Conservation (phyloP, 202 grass and related monocot species). For the Elaeis oleifera region DNA sequence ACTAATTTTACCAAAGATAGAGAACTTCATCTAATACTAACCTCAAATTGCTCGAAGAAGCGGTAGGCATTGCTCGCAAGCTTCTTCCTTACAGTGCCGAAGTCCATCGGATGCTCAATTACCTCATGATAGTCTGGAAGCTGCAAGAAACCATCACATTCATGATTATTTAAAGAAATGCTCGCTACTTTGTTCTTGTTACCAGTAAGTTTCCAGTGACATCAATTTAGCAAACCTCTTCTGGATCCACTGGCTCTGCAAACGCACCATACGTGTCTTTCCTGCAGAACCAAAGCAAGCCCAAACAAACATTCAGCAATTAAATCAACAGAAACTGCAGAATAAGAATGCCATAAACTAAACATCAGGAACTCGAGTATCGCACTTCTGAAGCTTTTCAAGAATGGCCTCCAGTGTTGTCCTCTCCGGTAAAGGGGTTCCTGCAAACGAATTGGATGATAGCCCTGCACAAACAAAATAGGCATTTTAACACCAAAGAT, state of each 20-base stretch:
- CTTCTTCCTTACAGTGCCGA: conserved; percentile 63
- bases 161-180: conserved; percentile 22
- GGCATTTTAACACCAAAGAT: neutral
- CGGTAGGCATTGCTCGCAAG: conserved; percentile 51
- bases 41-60: conserved; percentile 90
- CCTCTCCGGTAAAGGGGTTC: conserved; percentile 71
- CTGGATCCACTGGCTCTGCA: conserved; percentile 14
- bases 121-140: conserved; percentile 93
- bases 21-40: conserved; percentile 15
- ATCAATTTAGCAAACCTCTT: conserved; percentile 13
- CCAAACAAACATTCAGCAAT: conserved; percentile 9
- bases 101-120: conserved; percentile 93
- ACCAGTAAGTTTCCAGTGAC: neutral
- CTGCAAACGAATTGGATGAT: conserved; percentile 22
- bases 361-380: conserved; percentile 7
- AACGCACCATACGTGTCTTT: conserved; percentile 53
- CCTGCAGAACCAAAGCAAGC: conserved; percentile 34
- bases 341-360: neutral
- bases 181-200: too few relatives aligned
- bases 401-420: conserved; percentile 73
- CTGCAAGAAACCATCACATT: conserved; percentile 40
- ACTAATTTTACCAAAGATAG: too few relatives aligned
- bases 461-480: conserved; percentile 2
- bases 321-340: conserved; percentile 18
- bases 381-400: conserved; percentile 93